These are phyloP conservation scores for Cardamine resedifolia DNA, from an alignment of 345 rosid species.

Conservation along the genomic window DNA sequence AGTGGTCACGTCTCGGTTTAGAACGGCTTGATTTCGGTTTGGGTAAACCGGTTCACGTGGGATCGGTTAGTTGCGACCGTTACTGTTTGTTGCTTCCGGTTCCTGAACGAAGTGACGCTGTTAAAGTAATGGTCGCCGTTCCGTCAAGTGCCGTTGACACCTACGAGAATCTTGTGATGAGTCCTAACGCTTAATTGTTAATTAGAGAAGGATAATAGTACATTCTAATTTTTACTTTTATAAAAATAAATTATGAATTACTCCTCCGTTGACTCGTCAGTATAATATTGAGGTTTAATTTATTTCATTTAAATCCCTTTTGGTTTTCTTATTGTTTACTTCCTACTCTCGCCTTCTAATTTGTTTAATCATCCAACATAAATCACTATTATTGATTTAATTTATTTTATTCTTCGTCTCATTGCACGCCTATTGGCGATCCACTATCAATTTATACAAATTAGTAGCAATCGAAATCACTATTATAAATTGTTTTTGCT, in stretches of 20 bases:
- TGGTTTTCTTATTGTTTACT: not conserved
- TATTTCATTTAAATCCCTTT: not conserved
- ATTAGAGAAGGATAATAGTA: conserved; percentile 13
- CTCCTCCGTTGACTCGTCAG: conserved; percentile 44
- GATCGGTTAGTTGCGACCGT: conserved; percentile 66
- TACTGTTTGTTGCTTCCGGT: conserved; percentile 79
- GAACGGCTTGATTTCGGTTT: conserved; percentile 79
- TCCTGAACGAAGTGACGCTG: conserved; percentile 49
- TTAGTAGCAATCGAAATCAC: not conserved
- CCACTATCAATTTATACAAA: conserved; percentile 22
- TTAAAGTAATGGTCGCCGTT: conserved; percentile 77
- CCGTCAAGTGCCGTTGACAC: conserved; percentile 59
- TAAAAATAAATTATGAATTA: conserved; percentile 16
- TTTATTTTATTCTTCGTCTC: not conserved
- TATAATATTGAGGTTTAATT: conserved; percentile 38
- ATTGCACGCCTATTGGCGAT: conserved; percentile 1
- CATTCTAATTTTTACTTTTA: conserved; percentile 14
- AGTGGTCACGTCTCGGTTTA: conserved; percentile 88
- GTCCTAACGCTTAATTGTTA: conserved; percentile 39
- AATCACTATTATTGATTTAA: not conserved
- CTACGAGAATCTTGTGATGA: conserved; percentile 53
- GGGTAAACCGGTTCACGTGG: conserved; percentile 67
- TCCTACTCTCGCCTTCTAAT: not conserved
- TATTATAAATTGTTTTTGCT: not conserved
- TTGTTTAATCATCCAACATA: conserved; percentile 1